Percentiles rank a stretch among this genome's conserved stretches.
phyloP scores from a whole-genome alignment of 2,329 filamentous ascomycete species.

The Immersiporthe knoxdaviesiana region DNA sequence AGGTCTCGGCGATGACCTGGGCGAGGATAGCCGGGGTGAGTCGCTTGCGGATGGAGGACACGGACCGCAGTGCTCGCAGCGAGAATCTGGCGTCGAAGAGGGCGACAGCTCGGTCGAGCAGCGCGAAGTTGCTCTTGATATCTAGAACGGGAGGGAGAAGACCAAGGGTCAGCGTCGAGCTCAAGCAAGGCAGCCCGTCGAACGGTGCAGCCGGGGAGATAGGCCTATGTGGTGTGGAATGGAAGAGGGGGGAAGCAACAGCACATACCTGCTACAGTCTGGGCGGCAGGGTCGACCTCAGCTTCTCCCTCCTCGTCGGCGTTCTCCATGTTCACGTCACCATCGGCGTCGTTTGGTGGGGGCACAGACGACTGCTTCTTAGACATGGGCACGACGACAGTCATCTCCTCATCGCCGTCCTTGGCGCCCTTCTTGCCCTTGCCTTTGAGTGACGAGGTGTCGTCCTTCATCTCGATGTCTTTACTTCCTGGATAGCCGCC shows the following conservation, averaged over 20 bases:
- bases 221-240: too few species aligned
- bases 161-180: constrained; percentile 11
- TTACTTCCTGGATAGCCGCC: constrained; percentile 64
- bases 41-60: constrained; percentile 93
- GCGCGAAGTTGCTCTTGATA: constrained; percentile 90
- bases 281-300: constrained; percentile 63
- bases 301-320: constrained; percentile 56
- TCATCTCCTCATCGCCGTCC: constrained; percentile 79
- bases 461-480: constrained; percentile 71
- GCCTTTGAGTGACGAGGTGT: constrained; percentile 56
- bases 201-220: neutral
- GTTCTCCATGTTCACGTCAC: constrained; percentile 73
- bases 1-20: constrained; percentile 80
- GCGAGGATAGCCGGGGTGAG: constrained; percentile 80
- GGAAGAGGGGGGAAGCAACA: constrained; percentile 12
- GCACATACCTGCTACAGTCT: constrained; percentile 62
- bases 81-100: constrained; percentile 96
- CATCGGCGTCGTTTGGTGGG: constrained; percentile 63
- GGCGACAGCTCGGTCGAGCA: constrained; percentile 88
- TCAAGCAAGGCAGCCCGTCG: neutral
- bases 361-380: constrained; percentile 66
- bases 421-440: constrained; percentile 67
- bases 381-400: constrained; percentile 75
- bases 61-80: constrained; percentile 88
- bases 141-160: constrained; percentile 56